phyloP scores from a whole-genome alignment of 345 rosid genomes.

The Abelmoschus esculentus region DNA sequence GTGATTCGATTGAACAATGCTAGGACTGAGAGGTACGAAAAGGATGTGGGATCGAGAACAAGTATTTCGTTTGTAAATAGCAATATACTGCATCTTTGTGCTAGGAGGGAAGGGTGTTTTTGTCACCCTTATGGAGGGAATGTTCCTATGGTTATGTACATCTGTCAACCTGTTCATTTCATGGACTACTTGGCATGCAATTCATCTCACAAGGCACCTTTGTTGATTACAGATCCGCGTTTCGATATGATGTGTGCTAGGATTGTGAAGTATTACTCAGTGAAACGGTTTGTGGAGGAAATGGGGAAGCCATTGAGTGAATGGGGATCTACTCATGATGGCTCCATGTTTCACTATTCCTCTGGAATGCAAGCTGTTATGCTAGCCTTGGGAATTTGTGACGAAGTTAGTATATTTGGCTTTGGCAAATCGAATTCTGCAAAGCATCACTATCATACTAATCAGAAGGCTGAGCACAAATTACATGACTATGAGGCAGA shows the following conservation, averaged over 20 bases:
- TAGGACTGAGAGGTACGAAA: constrained; percentile 38
- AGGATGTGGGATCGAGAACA: constrained; percentile 66
- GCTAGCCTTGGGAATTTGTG: constrained; percentile 73
- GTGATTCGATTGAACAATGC: constrained; percentile 93
- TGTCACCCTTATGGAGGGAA: constrained; percentile 78
- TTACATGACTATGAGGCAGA: constrained; percentile 89
- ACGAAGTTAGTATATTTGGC: constrained; percentile 71
- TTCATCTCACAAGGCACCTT: constrained; percentile 42
- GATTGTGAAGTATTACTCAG: constrained; percentile 78
- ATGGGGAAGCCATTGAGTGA: constrained; percentile 39
- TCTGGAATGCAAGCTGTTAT: constrained; percentile 93
- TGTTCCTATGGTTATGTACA: constrained; percentile 68
- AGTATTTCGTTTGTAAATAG: constrained; percentile 75
- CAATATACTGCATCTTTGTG: constrained; percentile 73
- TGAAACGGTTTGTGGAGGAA: constrained; percentile 49
- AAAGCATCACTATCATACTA: constrained; percentile 89
- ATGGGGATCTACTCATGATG: constrained; percentile 68
- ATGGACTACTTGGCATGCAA: constrained; percentile 73
- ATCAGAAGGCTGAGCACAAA: constrained; percentile 70
- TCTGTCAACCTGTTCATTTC: constrained; percentile 84
- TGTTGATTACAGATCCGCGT: constrained; percentile 68
- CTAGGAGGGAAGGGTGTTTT: constrained; percentile 47
- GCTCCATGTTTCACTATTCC: constrained; percentile 74
- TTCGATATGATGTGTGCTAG: constrained; percentile 68
- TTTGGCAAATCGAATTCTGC: constrained; percentile 62